Base-by-base conservation (phyloP, 83 land plant genomes). In the Diphasiastrum complanatum region DNA sequence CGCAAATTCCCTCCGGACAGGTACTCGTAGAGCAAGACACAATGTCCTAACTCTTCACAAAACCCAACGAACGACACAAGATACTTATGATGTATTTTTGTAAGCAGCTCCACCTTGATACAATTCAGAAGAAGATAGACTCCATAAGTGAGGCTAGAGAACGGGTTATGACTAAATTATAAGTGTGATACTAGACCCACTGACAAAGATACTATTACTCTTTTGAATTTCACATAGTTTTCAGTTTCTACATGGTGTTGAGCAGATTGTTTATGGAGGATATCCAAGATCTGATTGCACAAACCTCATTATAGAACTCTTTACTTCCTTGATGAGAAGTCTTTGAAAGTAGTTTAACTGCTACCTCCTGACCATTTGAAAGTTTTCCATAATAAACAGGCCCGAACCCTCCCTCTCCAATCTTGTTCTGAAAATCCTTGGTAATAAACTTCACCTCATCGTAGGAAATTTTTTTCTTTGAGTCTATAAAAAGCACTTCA, bases 401-500 rank as follows among this genome's bases (percentile, higher is more conserved):
- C 43, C 88, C 88, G 66, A 80, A 84, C 19, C 88, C 88, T 37
- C 88, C 88, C 71, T 84, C 88, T 3, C 88, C 88, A 22, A 80
- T 84, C 72, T 71, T 61, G 26, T 70, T 75, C n/a, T 71, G 60
- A 72, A 71, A 84, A 20, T 69, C 51, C 35, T 75, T 49, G 51
- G 84, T 84, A n/a, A n/a, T n/a, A n/a, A n/a, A n/a, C n/a, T n/a
- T n/a, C n/a, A n/a, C n/a, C n/a, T n/a, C n/a, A n/a, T n/a, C n/a
- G n/a, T n/a, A n/a, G n/a, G n/a, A n/a, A n/a, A n/a, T n/a, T n/a
- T n/a, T n/a, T n/a, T n/a, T n/a, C n/a, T n/a, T n/a, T n/a, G n/a
- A n/a, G n/a, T n/a, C n/a, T n/a, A n/a, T n/a, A n/a, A n/a, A n/a
- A n/a, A n/a, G n/a, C n/a, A n/a, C n/a, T n/a, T n/a, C n/a, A n/a